phyloP scores from a whole-genome alignment of 495 filamentous ascomycete species.

The Neurospora sp. region DNA sequence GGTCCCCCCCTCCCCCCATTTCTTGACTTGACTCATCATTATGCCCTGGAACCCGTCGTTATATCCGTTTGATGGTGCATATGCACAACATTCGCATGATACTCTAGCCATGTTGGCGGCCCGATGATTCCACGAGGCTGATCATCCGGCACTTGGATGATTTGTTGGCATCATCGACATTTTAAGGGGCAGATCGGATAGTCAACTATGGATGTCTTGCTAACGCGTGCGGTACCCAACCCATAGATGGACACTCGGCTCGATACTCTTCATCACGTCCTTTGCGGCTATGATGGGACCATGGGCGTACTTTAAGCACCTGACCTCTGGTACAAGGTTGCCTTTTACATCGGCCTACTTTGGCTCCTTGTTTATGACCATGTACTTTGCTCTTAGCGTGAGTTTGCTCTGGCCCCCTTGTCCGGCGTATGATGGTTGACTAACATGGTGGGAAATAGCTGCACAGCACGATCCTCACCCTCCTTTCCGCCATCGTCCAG shows the following conservation, averaged over 20 bases:
- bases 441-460: slow-evolving; percentile 44
- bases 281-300: slow-evolving; percentile 94
- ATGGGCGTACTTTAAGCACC: slow-evolving; percentile 66
- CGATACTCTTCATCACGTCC: slow-evolving; percentile 79
- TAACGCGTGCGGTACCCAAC: slow-evolving; percentile 3
- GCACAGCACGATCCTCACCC: slow-evolving; percentile 67
- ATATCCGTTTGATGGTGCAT: slow-evolving; percentile 3
- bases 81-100: slow-evolving; percentile 7
- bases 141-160: background rate
- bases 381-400: slow-evolving; percentile 88
- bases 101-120: background rate
- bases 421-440: background rate
- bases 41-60: background rate
- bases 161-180: slow-evolving; percentile 1
- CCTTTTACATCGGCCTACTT: slow-evolving; percentile 98
- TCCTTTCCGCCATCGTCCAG: slow-evolving; percentile 75
- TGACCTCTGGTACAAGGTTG: slow-evolving; percentile 73
- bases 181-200: background rate
- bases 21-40: background rate
- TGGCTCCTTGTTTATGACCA: slow-evolving; percentile 79
- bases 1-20: background rate
- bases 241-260: slow-evolving; percentile 86
- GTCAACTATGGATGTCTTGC: background rate
- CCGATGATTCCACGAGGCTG: slow-evolving; percentile 10
- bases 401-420: slow-evolving; percentile 30